These are phyloP conservation scores for Aristolochia contorta DNA, from an alignment of 164 flowering plant species.

Conservation along the genomic window DNA sequence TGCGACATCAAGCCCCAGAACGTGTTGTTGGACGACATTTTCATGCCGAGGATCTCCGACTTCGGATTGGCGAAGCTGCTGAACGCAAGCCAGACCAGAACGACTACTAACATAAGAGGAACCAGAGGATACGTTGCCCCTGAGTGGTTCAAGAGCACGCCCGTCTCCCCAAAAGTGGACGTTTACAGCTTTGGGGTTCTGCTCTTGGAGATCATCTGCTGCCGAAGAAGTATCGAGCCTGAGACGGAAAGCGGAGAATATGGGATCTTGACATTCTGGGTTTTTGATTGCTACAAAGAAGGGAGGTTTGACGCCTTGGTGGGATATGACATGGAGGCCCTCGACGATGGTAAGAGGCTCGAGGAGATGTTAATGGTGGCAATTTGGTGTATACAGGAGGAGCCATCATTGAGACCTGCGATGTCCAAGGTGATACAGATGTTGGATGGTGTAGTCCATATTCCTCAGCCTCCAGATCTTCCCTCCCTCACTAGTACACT, in stretches of 20 bases:
- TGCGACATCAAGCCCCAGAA: constrained; percentile 14
- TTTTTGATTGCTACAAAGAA: constrained; percentile 5
- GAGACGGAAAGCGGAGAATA: neutral
- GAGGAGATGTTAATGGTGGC: constrained; percentile 8
- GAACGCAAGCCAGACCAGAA: too few species aligned
- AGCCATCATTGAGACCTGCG: too few species aligned
- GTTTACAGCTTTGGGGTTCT: constrained; percentile 13
- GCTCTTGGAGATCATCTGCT: constrained; percentile 10
- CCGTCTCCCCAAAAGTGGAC: constrained; percentile 6
- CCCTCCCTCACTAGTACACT: neutral
- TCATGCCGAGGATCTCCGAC: too few species aligned
- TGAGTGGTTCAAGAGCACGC: constrained; percentile 4
- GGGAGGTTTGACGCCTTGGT: constrained; percentile 1
- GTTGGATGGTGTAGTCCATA: too few species aligned
- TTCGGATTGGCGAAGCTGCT: too few species aligned
- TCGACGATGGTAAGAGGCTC: neutral
- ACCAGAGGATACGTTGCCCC: too few species aligned
- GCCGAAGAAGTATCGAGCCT: neutral
- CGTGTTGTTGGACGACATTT: constrained; percentile 1
- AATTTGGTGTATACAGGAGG: constrained; percentile 1
- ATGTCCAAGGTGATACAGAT: too few species aligned
- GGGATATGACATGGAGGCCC: constrained; percentile 1
- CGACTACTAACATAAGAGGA: too few species aligned
- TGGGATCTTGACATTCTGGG: constrained; percentile 7
- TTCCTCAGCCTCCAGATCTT: neutral